Base-by-base conservation (phyloP, 805 yeast genomes). In the Kodamaea nitidulidarum region DNA sequence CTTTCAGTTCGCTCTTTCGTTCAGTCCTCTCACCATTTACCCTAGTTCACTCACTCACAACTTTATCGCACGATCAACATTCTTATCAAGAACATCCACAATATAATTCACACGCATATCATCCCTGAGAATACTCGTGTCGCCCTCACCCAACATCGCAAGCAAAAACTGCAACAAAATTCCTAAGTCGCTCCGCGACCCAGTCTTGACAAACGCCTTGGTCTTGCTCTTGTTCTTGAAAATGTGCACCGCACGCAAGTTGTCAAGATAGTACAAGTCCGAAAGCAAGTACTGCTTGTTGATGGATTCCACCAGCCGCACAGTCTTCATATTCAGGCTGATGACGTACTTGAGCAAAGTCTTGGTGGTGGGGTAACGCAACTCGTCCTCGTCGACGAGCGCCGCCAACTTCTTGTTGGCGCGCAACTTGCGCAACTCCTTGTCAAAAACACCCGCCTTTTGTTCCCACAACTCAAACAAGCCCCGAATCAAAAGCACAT, bases 211-310 rank as follows among this genome's bases (percentile, higher is more conserved):
- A 46, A 52, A 66, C 6, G 73, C 71, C 38, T 56, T 54, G 4
- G 71, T 67, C 44, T 61, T 65, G 7, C 69, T 52, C 50, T 66
- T 65, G 48, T 68, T 67, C 49, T 67, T 67, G 48, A 62, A 58
- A 18, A 68, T 65, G 37, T 51, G 51, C 15, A 68, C 54, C 40
- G 67, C 50, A 32, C 48, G 48, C 40, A 67, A 52, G 43, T 66
- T 57, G 45, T 63, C 52, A 42, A 67, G 51, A 43, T 65, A 67
- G 40, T 61, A 67, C 40, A 68, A 53, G 38, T 64, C 61, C 33
- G 67, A 60, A 24, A 68, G 50, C 36, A 68, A 54, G 47, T 68
- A 67, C 45, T 67, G 73, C 49, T 67, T 68, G 46, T 68, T 67
- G 41, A 58, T 56, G 6, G 66, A 53, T 47, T 68, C 73, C 25